phyloP scores from a whole-genome alignment of 1,139 yeast species.

The Hansenula lynferdii region DNA sequence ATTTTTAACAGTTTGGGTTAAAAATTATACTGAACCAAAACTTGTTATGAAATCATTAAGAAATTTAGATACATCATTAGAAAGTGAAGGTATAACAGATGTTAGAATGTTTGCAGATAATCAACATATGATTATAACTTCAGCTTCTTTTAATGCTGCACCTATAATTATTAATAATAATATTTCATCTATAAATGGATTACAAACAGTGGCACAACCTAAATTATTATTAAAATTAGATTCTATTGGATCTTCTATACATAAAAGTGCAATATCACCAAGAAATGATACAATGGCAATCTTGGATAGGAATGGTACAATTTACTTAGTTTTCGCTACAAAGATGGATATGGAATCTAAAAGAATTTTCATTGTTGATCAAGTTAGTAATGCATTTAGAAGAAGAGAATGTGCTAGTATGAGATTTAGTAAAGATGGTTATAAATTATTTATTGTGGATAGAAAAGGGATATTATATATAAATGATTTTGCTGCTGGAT shows the following conservation, averaged over 20 bases:
- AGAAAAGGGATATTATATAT: slow-evolving; percentile 74
- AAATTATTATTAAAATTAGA: slow-evolving; percentile 54
- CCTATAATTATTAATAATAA: slow-evolving; percentile 59
- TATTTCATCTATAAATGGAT: slow-evolving; percentile 35
- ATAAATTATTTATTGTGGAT: slow-evolving; percentile 69
- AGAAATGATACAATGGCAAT: slow-evolving; percentile 83
- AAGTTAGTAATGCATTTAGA: slow-evolving; percentile 69
- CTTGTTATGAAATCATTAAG: slow-evolving; percentile 61
- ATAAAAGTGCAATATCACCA: slow-evolving; percentile 72
- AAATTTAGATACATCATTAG: slow-evolving; percentile 57
- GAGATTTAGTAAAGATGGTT: slow-evolving; percentile 75
- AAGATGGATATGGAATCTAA: slow-evolving; percentile 47
- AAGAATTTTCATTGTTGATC: slow-evolving; percentile 68
- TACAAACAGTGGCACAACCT: slow-evolving; percentile 47
- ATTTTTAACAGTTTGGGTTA: slow-evolving; percentile 69
- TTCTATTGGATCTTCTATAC: slow-evolving; percentile 80
- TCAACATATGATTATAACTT: slow-evolving; percentile 51
- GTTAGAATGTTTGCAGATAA: slow-evolving; percentile 66
- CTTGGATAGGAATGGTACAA: slow-evolving; percentile 70
- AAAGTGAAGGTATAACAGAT: slow-evolving; percentile 86
- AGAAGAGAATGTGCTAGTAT: slow-evolving; percentile 71
- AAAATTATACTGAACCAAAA: slow-evolving; percentile 62
- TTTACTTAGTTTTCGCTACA: slow-evolving; percentile 66
- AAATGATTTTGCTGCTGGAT: slow-evolving; percentile 85
- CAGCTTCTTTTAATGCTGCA: slow-evolving; percentile 54